Conservation (phyloP, 352 stramenopile species). For the Phytophthora foliorum region DNA sequence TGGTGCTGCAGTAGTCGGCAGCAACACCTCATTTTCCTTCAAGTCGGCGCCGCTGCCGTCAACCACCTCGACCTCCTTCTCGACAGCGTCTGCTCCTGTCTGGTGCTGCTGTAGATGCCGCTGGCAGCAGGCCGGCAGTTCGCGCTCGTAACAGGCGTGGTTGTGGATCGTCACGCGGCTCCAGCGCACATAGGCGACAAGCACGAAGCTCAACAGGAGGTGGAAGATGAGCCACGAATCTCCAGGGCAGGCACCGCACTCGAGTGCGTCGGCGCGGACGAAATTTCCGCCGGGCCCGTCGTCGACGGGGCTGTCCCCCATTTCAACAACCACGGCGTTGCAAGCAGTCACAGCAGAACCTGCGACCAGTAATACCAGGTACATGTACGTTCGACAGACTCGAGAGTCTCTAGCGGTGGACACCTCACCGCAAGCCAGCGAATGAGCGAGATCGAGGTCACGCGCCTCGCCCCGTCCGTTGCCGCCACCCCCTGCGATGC, state of each 20-base stretch:
- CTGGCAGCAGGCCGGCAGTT: constrained; percentile 26
- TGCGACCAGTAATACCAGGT: constrained; percentile 12
- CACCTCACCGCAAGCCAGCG: constrained; percentile 29
- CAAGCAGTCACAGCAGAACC: constrained; percentile 1
- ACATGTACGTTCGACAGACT: constrained; percentile 4
- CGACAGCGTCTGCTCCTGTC: constrained; percentile 5
- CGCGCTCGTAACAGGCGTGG: constrained; percentile 31
- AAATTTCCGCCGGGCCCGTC: constrained; percentile 33
- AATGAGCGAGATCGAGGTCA: constrained; percentile 24
- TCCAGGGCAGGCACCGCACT: constrained; percentile 24
- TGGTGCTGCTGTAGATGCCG: constrained; percentile 25
- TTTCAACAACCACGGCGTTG: constrained; percentile 5
- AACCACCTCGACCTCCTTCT: constrained; percentile 8
- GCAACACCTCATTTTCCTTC: constrained; percentile 27
- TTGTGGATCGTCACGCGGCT: constrained; percentile 42
- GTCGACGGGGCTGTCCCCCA: constrained; percentile 37
- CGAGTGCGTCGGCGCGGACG: constrained; percentile 31
- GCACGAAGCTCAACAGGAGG: constrained; percentile 49
- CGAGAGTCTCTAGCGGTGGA: constrained; percentile 10
- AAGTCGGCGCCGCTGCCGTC: neutral
- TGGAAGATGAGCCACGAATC: constrained; percentile 50
- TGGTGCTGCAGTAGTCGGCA: constrained; percentile 3
- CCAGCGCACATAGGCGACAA: constrained; percentile 57
- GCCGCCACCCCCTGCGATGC: constrained; percentile 21
- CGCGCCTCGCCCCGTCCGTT: constrained; percentile 32